These are phyloP conservation scores for Saccharomyces hybrid DNA, from an alignment of 1,139 yeast genomes.

Conservation along the genomic window DNA sequence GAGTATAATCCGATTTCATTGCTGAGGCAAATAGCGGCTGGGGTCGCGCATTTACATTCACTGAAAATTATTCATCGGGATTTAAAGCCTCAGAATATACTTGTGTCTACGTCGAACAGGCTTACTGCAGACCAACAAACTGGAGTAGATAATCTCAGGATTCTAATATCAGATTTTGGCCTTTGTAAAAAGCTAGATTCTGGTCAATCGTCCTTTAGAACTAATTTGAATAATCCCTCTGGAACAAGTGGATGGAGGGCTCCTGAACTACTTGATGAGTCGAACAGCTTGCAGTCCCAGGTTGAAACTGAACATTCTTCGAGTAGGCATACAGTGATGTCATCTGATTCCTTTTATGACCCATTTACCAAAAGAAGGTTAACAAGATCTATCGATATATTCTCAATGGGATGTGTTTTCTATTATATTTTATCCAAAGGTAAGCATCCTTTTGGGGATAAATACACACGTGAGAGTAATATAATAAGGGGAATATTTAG, in stretches of 20 bases:
- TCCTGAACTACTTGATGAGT: constrained; percentile 66
- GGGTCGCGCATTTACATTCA: constrained; percentile 80
- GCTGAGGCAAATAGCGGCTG: constrained; percentile 71
- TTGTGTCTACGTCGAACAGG: constrained; percentile 65
- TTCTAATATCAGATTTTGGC: constrained; percentile 91
- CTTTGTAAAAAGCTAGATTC: constrained; percentile 84
- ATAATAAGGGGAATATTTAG: constrained; percentile 67
- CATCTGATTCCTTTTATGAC: constrained; percentile 30
- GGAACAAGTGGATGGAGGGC: constrained; percentile 99
- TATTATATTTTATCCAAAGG: constrained; percentile 81
- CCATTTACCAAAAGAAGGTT: constrained; percentile 47
- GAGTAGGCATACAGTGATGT: constrained; percentile 1
- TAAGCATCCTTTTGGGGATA: constrained; percentile 89
- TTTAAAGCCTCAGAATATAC: constrained; percentile 88
- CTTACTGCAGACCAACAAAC: constrained; percentile 4
- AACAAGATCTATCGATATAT: constrained; percentile 88
- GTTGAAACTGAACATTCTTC: constrained; percentile 10
- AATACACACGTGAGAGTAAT: constrained; percentile 80
- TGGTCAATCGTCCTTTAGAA: constrained; percentile 88
- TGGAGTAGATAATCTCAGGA: constrained; percentile 40
- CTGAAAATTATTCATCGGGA: constrained; percentile 93
- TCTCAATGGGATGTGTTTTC: constrained; percentile 90
- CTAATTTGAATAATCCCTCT: constrained; percentile 87
- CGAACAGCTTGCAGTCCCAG: constrained; percentile 13
- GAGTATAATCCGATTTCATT: constrained; percentile 46